Evolutionary conservation across 345 rosid genomes (phyloP), one percentile per base, ranked within the genome.

Genomic region (Zanthoxylum bungeanum): DNA sequence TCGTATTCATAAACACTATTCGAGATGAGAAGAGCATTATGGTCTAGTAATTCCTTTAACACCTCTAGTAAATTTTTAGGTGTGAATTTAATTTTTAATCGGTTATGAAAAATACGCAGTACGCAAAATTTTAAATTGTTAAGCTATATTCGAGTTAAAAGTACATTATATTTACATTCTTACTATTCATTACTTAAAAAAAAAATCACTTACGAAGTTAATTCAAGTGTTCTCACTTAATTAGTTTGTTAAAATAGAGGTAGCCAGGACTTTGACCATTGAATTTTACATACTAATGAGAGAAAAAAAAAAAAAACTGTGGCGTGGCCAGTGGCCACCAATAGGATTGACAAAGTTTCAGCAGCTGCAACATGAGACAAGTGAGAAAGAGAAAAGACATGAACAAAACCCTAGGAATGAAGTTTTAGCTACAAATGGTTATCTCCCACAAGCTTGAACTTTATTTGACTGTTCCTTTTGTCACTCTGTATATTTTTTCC

Each of bases 391-490:
- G 83, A 79, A 39, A 44, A 42, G 47, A 64, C 83, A 73, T 46
- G 68, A 73, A 67, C 78, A 78, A 61, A 58, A 69, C 75, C 82
- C 78, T 56, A 80, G 79, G 77, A 63, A 53, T n/a, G n/a, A n/a
- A n/a, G n/a, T 47, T 69, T n/a, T 25, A 42, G 70, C 76, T 68
- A 55, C 85, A 79, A 76, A 79, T 47, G 61, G 79, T 37, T 42
- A 40, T 22, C 40, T 70, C 16, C 66, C 67, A 46, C 78, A 52
- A 46, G 67, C 64, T 67, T 49, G 10, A 53, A 36, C 22, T 42
- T 61, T 65, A 28, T 24, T 65, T 72, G 79, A 53, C 78, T 68
- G 42, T 71, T 68, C 79, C 74, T 51, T 75, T 70, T 81, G 85
- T 78, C 74, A 56, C 77, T 53, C 53, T 30, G 60, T 40, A 28